phyloP scores from a whole-genome alignment of 2,329 filamentous ascomycete species.

The Pseudogymnoascus sp. region DNA sequence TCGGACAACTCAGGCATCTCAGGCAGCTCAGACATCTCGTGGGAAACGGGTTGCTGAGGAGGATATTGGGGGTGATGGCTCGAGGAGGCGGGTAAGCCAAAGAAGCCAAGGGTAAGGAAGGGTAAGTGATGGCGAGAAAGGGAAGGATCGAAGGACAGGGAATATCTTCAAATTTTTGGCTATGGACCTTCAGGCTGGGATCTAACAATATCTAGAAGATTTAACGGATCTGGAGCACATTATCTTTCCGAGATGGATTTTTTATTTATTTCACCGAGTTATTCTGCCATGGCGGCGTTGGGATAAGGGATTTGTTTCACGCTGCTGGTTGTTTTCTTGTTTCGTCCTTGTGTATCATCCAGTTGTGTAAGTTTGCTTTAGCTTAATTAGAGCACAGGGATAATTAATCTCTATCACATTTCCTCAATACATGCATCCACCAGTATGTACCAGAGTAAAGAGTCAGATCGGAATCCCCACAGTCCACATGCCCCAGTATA shows the following conservation, averaged over 20 bases:
- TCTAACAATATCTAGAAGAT: not conserved
- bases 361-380: not conserved
- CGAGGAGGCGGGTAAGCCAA: not conserved
- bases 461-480: not conserved
- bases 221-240: not conserved
- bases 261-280: not conserved
- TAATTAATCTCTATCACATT: not conserved
- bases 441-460: not conserved
- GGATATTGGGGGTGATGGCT: not conserved
- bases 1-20: too few relatives aligned
- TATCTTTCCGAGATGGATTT: not conserved
- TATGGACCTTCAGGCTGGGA: not conserved
- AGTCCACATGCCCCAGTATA: not conserved
- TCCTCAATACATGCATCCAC: not conserved
- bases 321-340: not conserved
- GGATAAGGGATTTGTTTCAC: not conserved
- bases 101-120: not conserved
- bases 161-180: not conserved
- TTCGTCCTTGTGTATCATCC: not conserved
- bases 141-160: not conserved
- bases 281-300: not conserved
- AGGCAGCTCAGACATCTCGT: not conserved
- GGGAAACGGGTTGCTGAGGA: not conserved
- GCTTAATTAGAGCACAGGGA: not conserved
- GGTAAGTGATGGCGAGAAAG: not conserved